Evolutionary conservation across 116 monocot genomes (phyloP).

Genomic region (Dioscorea cayenensis): DNA sequence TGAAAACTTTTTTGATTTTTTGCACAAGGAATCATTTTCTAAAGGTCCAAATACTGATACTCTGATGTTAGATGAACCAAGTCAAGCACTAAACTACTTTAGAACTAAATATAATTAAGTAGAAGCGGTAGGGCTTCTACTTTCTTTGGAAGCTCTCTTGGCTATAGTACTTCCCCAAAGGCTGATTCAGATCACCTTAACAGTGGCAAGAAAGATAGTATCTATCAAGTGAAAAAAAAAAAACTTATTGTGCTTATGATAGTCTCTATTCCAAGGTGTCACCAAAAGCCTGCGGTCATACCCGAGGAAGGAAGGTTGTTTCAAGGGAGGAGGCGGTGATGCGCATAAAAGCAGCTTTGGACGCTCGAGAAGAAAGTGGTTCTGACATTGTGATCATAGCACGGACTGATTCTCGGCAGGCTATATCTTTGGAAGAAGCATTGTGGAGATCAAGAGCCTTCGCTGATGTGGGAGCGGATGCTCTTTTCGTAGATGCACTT

Average conservation of each 20-base stretch:
- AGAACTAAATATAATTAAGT: too few relatives aligned
- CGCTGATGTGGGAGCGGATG: conserved; percentile 96
- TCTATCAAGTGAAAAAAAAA: not conserved
- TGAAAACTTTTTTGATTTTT: too few relatives aligned
- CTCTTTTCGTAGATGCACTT: conserved; percentile 93
- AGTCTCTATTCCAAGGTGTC: conserved; percentile 34
- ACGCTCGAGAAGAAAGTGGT: conserved; percentile 81
- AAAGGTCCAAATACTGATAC: too few relatives aligned
- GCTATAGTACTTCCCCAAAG: too few relatives aligned
- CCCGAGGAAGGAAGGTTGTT: conserved; percentile 82
- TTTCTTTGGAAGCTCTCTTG: too few relatives aligned
- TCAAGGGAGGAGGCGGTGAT: conserved; percentile 80
- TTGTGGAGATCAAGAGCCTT: conserved; percentile 81
- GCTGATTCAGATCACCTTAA: too few relatives aligned
- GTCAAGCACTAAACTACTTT: too few relatives aligned
- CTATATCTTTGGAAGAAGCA: conserved; percentile 77
- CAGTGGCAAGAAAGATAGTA: not conserved
- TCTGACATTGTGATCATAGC: conserved; percentile 93
- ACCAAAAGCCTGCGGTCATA: conserved; percentile 99
- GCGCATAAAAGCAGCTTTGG: conserved; percentile 79
- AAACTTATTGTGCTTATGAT: not conserved
- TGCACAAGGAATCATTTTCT: too few relatives aligned
- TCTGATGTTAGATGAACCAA: too few relatives aligned
- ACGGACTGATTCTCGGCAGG: conserved; percentile 84
- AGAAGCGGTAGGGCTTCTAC: too few relatives aligned